phyloP scores from a whole-genome alignment of 768 basidiomycete species.

The Chlorophyllum brunneum region DNA sequence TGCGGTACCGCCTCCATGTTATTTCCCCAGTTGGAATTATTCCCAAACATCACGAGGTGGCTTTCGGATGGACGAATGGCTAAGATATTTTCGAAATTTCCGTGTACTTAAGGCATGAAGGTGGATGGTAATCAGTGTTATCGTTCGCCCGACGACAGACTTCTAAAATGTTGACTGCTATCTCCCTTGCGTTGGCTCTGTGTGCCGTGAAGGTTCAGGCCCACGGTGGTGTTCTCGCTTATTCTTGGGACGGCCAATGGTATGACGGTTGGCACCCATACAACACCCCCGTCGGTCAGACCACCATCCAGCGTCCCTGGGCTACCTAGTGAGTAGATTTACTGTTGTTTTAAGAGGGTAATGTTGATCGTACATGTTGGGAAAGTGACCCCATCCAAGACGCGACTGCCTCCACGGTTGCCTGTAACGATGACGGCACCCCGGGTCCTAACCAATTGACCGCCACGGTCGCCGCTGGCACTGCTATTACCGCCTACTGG shows the following conservation, averaged over 20 bases:
- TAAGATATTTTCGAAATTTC: not conserved
- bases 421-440: constrained; percentile 43
- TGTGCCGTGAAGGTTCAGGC: constrained; percentile 28
- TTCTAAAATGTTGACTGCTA: constrained; percentile 24
- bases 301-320: constrained; percentile 41
- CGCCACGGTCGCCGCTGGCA: constrained; percentile 38
- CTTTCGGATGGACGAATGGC: not conserved
- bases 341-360: not conserved
- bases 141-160: not conserved
- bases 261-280: constrained; percentile 42
- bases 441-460: constrained; percentile 39
- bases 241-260: constrained; percentile 32
- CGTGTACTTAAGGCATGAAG: not conserved
- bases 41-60: not conserved
- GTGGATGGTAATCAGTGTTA: not conserved
- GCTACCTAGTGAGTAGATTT: constrained; percentile 32
- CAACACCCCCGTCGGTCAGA: constrained; percentile 38
- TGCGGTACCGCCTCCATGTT: not conserved
- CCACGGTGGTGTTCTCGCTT: constrained; percentile 43
- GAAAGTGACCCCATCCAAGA: constrained; percentile 37
- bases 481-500: constrained; percentile 41
- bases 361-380: not conserved
- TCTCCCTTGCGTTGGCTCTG: constrained; percentile 27
- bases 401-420: constrained; percentile 34
- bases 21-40: not conserved